A percentile compares a stretch with the other conserved stretches of the same genome.
These are phyloP conservation scores for Brettanomyces anomalus DNA, from an alignment of 805 yeast genomes.

Conservation along the genomic window DNA sequence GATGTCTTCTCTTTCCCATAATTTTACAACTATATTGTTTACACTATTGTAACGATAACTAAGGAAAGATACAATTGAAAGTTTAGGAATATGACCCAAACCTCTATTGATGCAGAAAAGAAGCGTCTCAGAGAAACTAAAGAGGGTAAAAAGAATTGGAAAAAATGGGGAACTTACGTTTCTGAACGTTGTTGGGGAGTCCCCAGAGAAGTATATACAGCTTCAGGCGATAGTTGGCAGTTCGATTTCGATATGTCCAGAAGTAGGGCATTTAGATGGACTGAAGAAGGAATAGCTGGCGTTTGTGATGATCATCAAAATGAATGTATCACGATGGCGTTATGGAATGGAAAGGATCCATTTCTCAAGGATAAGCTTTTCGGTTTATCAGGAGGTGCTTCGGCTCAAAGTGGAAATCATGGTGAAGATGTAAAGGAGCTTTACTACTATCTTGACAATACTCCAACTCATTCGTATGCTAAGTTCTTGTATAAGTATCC, in stretches of 20 bases:
- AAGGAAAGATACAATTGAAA: not conserved
- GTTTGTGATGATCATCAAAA: slow-evolving; percentile 76
- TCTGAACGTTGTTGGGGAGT: slow-evolving; percentile 86
- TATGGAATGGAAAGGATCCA: slow-evolving; percentile 88
- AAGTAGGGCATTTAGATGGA: slow-evolving; percentile 84
- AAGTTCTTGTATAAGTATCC: slow-evolving; percentile 90
- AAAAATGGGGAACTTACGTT: slow-evolving; percentile 86
- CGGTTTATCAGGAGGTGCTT: slow-evolving; percentile 78
- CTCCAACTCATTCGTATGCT: slow-evolving; percentile 90
- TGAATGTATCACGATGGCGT: slow-evolving; percentile 68
- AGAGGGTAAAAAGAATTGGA: slow-evolving; percentile 49
- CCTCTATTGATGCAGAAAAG: slow-evolving; percentile 26
- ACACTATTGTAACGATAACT: too few species aligned
- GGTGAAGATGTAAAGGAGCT: slow-evolving; percentile 92
- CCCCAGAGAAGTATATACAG: slow-evolving; percentile 82
- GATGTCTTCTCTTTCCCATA: too few species aligned
- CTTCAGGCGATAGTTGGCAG: slow-evolving; percentile 84
- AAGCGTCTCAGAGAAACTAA: slow-evolving; percentile 33
- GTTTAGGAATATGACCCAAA: slow-evolving; percentile 12
- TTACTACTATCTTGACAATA: slow-evolving; percentile 80
- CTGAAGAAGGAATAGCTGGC: slow-evolving; percentile 93
- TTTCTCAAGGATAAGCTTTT: slow-evolving; percentile 78
- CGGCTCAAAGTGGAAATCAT: slow-evolving; percentile 64
- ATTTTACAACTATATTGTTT: too few species aligned
- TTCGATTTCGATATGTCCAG: slow-evolving; percentile 82